phyloP scores from a whole-genome alignment of 176 grass and related monocot species.

The Triticum turgidum region DNA sequence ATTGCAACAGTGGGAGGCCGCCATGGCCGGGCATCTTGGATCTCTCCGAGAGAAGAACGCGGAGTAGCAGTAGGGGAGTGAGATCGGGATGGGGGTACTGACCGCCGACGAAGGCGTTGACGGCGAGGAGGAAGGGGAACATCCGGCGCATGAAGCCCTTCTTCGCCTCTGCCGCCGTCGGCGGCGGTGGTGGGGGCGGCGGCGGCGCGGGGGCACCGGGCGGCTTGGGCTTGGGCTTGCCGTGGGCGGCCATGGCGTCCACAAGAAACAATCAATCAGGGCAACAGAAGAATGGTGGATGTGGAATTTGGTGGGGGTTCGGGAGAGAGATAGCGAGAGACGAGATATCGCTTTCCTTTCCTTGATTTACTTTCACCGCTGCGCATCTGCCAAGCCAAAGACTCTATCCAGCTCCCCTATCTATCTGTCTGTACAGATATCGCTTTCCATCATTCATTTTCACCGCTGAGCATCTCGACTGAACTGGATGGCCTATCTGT shows the following conservation, averaged over 20 bases:
- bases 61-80: background rate
- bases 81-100: background rate
- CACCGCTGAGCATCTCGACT: no score
- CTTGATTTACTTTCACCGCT: no score
- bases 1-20: background rate
- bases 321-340: no score
- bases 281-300: background rate
- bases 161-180: constrained; percentile 35
- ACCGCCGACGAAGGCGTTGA: constrained; percentile 84
- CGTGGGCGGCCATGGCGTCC: constrained; percentile 29
- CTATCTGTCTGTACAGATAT: no score
- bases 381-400: no score
- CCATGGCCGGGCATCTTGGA: background rate
- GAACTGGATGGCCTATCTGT: no score
- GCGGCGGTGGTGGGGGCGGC: background rate
- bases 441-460: no score
- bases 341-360: no score
- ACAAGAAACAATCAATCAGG: background rate
- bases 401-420: no score
- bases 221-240: constrained; percentile 36
- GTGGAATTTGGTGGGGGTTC: background rate
- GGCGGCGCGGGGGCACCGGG: background rate
- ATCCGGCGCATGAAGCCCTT: constrained; percentile 66
- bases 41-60: background rate
- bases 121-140: constrained; percentile 64